Evolutionary conservation across 2,329 filamentous ascomycete genomes (phyloP), one percentile per base, ranked within the genome.

Genomic region (Verticillium tricorpus): DNA sequence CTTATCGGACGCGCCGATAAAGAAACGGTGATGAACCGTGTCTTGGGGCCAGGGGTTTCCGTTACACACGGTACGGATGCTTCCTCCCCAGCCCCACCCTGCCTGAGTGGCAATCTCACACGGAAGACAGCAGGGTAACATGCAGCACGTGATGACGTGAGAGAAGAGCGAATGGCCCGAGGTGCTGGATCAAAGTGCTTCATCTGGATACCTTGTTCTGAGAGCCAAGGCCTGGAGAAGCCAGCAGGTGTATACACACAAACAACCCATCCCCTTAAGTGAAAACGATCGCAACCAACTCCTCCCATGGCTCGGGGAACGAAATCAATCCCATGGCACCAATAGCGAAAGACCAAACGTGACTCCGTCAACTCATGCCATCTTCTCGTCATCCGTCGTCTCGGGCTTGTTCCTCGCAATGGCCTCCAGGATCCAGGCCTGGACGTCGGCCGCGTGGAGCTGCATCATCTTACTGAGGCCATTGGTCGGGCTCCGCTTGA

Each of bases 391-490:
- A 57, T 83, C 82, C 0, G 79, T 84, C 28, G 78, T 80, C 59
- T 83, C 78, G 1, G 77, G 79, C 22, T 71, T 71, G 12, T 69
- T 71, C 9, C 65, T 71, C 6, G 69, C 67, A 11, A 78, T 67
- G 54, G 79, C 73, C 5, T 75, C 74, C 58, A 75, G 19, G 22
- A 88, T 82, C 79, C 83, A 89, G 31, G 76, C 69, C 56, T 79
- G 77, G 1, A 81, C 80, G 40, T 88, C 83, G 2, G 69, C 67
- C 2, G 80, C 78, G 67, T 88, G 85, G 59, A 73, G 73, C 55
- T 77, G 76, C 81, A 87, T 85, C 85, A 87, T 87, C 64, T 76
- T 77, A 55, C 78, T 80, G 12, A 88, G 74, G 0, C 80, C 81
- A 11, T 70, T 73, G 63, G 77, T 74, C 1, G 77, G 70, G 66